These are phyloP conservation scores for Syzygium jambos DNA, from an alignment of 345 rosid genomes.

Conservation along the genomic window DNA sequence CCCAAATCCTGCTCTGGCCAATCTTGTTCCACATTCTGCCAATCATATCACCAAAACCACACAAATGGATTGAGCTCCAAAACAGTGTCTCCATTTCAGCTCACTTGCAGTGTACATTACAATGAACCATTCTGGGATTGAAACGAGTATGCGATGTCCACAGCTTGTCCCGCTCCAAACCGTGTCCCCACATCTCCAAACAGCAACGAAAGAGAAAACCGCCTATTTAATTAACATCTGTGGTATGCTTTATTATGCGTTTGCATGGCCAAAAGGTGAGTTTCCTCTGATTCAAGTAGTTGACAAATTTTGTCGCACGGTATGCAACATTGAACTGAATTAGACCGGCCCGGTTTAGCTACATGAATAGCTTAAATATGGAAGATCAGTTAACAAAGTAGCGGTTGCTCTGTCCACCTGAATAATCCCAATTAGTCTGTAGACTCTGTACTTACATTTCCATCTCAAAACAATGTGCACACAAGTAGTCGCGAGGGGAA, in stretches of 20 bases:
- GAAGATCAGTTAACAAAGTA: not conserved
- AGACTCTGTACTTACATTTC: not conserved
- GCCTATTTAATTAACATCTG: not conserved
- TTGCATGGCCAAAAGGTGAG: not conserved
- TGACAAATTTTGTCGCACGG: not conserved
- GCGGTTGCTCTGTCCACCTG: not conserved
- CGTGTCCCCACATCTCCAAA: not conserved
- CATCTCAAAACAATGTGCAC: not conserved
- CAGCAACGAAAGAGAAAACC: not conserved
- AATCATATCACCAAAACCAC: not conserved
- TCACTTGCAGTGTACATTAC: not conserved
- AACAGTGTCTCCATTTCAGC: not conserved
- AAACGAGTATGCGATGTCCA: not conserved
- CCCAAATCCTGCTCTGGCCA: conserved; percentile 66
- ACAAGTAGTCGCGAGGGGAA: not conserved
- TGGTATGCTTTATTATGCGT: not conserved
- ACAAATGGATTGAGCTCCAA: not conserved
- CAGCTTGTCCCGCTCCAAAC: not conserved
- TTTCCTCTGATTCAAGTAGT: not conserved
- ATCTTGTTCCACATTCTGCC: conserved; percentile 74
- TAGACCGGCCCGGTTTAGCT: not conserved
- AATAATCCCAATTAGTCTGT: not conserved
- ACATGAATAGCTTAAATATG: not conserved
- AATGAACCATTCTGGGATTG: not conserved
- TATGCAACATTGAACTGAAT: not conserved